Evolutionary conservation across 805 yeast genomes (phyloP).

Genomic region (Candida ficus): DNA sequence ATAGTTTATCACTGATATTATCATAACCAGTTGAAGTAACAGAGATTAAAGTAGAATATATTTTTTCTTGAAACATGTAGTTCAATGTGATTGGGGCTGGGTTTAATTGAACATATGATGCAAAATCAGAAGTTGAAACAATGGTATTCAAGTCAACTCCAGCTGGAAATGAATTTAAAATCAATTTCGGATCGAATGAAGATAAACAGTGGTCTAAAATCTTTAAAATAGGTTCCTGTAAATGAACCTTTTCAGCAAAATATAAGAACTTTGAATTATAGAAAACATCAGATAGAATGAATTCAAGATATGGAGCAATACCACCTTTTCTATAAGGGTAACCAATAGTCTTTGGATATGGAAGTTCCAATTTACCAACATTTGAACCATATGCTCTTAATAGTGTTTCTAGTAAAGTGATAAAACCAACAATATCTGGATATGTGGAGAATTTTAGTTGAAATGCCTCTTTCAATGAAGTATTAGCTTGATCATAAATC

Average conservation of each 20-base stretch:
- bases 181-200: constrained; percentile 47
- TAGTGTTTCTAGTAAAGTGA: constrained; percentile 39
- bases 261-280: constrained; percentile 41
- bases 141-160: constrained; percentile 46
- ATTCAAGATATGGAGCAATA: constrained; percentile 76
- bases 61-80: constrained; percentile 54
- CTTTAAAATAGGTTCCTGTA: constrained; percentile 52
- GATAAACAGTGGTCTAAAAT: constrained; percentile 43
- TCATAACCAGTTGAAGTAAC: constrained; percentile 61
- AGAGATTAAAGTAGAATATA: constrained; percentile 50
- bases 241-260: constrained; percentile 29
- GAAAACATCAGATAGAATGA: constrained; percentile 61
- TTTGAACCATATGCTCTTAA: constrained; percentile 28
- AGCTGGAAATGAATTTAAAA: constrained; percentile 48
- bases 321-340: constrained; percentile 57
- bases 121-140: constrained; percentile 39
- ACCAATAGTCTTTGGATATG: constrained; percentile 65
- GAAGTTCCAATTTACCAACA: constrained; percentile 36
- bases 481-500: constrained; percentile 39
- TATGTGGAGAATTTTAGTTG: constrained; percentile 42
- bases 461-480: constrained; percentile 40
- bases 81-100: constrained; percentile 66
- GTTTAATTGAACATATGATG: constrained; percentile 52
- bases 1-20: constrained; percentile 35
- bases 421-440: constrained; percentile 58